phyloP scores from a whole-genome alignment of 352 stramenopile genomes.

The Pythium rishiriense region DNA sequence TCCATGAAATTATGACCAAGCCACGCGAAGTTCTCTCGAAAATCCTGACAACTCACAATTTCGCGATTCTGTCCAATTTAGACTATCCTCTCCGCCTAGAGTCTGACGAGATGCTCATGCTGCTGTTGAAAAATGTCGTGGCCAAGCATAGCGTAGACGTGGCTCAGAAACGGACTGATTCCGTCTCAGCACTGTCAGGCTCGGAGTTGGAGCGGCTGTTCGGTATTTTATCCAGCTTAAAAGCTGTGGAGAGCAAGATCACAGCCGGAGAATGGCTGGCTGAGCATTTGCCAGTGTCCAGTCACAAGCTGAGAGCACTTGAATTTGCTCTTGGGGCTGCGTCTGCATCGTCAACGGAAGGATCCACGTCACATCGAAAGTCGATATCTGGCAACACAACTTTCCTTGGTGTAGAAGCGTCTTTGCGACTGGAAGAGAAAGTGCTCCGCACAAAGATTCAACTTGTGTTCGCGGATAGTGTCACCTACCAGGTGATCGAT shows the following conservation, averaged over 20 bases:
- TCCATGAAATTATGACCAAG: slow-evolving; percentile 67
- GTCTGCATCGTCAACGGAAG: slow-evolving; percentile 3
- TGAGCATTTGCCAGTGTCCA: slow-evolving; percentile 27
- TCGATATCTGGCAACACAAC: slow-evolving; percentile 10
- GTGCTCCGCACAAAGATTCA: slow-evolving; percentile 26
- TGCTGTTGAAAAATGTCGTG: slow-evolving; percentile 75
- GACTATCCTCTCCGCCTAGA: slow-evolving; percentile 56
- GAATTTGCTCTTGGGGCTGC: slow-evolving; percentile 31
- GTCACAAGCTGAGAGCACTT: slow-evolving; percentile 29
- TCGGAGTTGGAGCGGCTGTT: slow-evolving; percentile 32
- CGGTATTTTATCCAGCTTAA: slow-evolving; percentile 26
- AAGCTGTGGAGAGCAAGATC: slow-evolving; percentile 25
- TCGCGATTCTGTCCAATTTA: slow-evolving; percentile 48
- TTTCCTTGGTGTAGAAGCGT: slow-evolving; percentile 26
- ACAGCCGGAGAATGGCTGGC: slow-evolving; percentile 34
- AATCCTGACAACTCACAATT: slow-evolving; percentile 50
- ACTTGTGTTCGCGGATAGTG: slow-evolving; percentile 25
- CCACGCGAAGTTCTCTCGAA: slow-evolving; percentile 54
- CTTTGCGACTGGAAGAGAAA: slow-evolving; percentile 30
- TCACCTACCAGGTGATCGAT: slow-evolving; percentile 9
- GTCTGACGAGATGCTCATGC: slow-evolving; percentile 70
- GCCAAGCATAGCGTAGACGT: slow-evolving; percentile 7
- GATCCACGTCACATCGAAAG: not conserved
- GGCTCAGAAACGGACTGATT: not conserved
- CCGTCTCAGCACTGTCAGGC: slow-evolving; percentile 6